Evolutionary conservation across 2,329 filamentous ascomycete genomes (phyloP), one percentile per base, ranked within the genome.

Genomic region (Ophiostoma quercus): DNA sequence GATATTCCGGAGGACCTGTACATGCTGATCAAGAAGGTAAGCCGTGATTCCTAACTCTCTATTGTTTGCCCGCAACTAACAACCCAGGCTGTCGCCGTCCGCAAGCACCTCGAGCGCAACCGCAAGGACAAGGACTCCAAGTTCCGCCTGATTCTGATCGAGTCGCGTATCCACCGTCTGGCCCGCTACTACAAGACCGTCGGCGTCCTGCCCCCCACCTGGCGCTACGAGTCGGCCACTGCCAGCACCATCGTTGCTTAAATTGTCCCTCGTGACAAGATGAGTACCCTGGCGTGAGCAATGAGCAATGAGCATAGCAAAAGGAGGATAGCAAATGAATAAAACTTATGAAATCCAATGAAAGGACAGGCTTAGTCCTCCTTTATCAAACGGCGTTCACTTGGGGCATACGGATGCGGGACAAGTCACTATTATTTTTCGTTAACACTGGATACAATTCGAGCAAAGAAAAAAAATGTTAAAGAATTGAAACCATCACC

Each of bases 71-170:
- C n/a, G 16, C 39, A 25, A 29, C 43, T 73, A 62, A 62, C 43
- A 2, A 0, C 12, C 57, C 41, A 95, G 93, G 94, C 94, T 78
- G 94, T 97, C 78, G 91, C 94, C 81, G 95, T 99, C 86, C 94
- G 95, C 87, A 99, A 99, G 92, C 96, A 99, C 86, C 92, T 99
- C 77, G 93, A 97, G 90, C 92, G 92, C 85, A 99, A 99, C 91
- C 94, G 95, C 85, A 99, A 99, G 90, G 95, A 99, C 89, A 96
- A 93, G 88, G 95, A 99, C 88, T 92, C 90, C 88, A 99, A 99
- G 89, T 99, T 99, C 92, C 94, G 95, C 82, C 92, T 99, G 76
- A 99, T 99, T 94, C 91, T 99, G 78, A 96, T 99, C 85, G 95
- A 99, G 89, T 98, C 95, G 82, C 92, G 96, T 85, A 98, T 99